phyloP scores from a whole-genome alignment of 2,329 filamentous ascomycete genomes.

The Pseudogymnoascus sp. region DNA sequence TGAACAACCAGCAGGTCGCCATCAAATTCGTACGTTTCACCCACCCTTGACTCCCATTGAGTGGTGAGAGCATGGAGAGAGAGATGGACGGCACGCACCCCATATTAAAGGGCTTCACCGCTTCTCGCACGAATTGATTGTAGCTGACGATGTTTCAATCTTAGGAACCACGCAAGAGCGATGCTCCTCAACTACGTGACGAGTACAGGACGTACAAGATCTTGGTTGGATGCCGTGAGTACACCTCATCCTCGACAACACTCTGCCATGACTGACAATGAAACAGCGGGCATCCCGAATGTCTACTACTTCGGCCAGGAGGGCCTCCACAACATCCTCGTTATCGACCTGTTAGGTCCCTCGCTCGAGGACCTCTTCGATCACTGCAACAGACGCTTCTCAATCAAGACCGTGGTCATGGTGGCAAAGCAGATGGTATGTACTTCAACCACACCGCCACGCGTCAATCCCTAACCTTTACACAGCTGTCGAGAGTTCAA shows the following conservation, averaged over 20 bases:
- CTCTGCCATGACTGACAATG: conserved; percentile 27
- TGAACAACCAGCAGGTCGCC: conserved; percentile 98
- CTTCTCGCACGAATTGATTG: not conserved
- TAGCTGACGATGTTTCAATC: not conserved
- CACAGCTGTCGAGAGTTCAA: conserved; percentile 76
- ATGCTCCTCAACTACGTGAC: conserved; percentile 93
- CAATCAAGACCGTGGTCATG: conserved; percentile 97
- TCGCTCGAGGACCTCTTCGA: conserved; percentile 96
- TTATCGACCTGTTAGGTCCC: conserved; percentile 91
- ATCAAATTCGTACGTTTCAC: conserved; percentile 85
- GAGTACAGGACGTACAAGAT: conserved; percentile 99
- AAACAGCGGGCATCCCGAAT: conserved; percentile 88
- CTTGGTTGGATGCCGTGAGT: conserved; percentile 96
- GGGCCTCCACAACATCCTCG: conserved; percentile 95
- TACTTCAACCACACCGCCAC: conserved; percentile 14
- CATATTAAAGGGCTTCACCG: not conserved
- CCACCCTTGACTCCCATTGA: not conserved
- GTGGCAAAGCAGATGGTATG: conserved; percentile 95
- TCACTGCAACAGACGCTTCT: conserved; percentile 90
- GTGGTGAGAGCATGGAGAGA: not conserved
- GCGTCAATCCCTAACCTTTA: not conserved
- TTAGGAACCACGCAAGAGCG: conserved; percentile 97
- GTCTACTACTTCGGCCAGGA: conserved; percentile 99
- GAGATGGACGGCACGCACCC: not conserved
- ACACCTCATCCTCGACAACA: conserved; percentile 14